Evolutionary conservation across 495 filamentous ascomycete genomes (phyloP), one percentile per base, ranked within the genome.

Genomic region (Neurospora tetraspora): DNA sequence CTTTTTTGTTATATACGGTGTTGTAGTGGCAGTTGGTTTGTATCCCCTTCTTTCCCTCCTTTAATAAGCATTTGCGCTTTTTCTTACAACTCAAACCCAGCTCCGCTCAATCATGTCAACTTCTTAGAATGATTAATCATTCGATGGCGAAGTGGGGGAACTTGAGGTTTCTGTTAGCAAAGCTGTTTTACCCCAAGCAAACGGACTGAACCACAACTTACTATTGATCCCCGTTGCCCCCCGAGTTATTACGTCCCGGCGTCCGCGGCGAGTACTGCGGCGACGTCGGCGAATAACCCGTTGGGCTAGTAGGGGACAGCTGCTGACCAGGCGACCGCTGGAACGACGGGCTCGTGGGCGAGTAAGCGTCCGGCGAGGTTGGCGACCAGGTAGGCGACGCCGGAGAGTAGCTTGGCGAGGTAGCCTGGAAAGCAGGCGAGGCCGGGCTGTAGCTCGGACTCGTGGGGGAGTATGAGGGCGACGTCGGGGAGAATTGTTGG

Each of bases 321-420:
- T 84, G 84, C 77, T 79, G 82, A 73, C 80, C 82, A 10, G 89
- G 88, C 31, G 89, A 89, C 74, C 86, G 85, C 81, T 86, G 83
- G 81, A 92, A 89, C 47, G 86, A 85, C 36, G 92, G 92, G 74
- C 91, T 93, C 43, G 91, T 93, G 9, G 92, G 92, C 53, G 91
- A 93, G 78, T 94, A 94, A 9, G 87, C 88, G 76, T 89, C 87
- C 6, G 90, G 91, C 18, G 89, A 91, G 23, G 88, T 89, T 2
- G 90, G 90, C 72, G 89, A 91, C 83, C 87, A 91, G 37, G 83
- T 88, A 38, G 93, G 92, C 68, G 90, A 92, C 7, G 89, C 91
- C 14, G 92, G 92, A 23, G 89, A 92, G 80, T 93, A 96, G 74
- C 78, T 81, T 18, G 88, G 88, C 12, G 87, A 89, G 6, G 88